phyloP scores from a whole-genome alignment of 2,329 filamentous ascomycete species.

The Huntiella savannae region DNA sequence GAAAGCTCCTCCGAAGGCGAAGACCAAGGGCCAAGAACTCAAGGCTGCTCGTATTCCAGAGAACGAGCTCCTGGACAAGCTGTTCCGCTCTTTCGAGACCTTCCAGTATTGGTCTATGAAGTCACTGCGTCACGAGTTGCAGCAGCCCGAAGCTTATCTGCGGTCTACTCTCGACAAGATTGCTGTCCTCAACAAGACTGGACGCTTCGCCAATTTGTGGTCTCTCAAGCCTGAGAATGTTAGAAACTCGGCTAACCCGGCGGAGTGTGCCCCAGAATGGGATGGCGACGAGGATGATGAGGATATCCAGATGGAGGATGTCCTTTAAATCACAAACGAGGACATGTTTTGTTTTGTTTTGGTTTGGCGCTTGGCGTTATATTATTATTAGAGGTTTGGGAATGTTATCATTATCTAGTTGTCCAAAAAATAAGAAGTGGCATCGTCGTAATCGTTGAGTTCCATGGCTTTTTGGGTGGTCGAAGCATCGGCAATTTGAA shows the following conservation, averaged over 20 bases:
- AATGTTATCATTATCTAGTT: background rate
- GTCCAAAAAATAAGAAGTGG: conserved; percentile 1
- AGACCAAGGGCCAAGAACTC: conserved; percentile 48
- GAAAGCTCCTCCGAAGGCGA: conserved; percentile 33
- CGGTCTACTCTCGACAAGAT: conserved; percentile 70
- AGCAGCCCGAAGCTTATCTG: conserved; percentile 85
- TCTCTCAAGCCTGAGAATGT: conserved; percentile 46
- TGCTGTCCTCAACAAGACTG: conserved; percentile 63
- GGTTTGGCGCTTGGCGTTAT: conserved; percentile 4
- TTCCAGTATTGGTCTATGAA: conserved; percentile 94
- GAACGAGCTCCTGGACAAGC: conserved; percentile 68
- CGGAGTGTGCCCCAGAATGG: conserved; percentile 27
- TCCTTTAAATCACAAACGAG: conserved; percentile 18
- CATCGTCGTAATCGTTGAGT: conserved; percentile 1
- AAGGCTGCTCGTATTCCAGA: conserved; percentile 83
- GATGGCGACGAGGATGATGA: conserved; percentile 47
- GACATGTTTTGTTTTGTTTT: background rate
- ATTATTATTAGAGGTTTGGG: conserved; percentile 1
- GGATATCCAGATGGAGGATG: conserved; percentile 59
- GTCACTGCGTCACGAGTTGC: conserved; percentile 53
- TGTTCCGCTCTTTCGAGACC: conserved; percentile 66
- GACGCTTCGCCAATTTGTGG: conserved; percentile 73
- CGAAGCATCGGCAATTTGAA: conserved; percentile 1
- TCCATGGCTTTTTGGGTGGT: background rate
- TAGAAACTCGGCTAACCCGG: conserved; percentile 28